Evolutionary conservation across 768 basidiomycete genomes (phyloP), one percentile per base, ranked within the genome.

Genomic region (Coprinopsis cinerea): DNA sequence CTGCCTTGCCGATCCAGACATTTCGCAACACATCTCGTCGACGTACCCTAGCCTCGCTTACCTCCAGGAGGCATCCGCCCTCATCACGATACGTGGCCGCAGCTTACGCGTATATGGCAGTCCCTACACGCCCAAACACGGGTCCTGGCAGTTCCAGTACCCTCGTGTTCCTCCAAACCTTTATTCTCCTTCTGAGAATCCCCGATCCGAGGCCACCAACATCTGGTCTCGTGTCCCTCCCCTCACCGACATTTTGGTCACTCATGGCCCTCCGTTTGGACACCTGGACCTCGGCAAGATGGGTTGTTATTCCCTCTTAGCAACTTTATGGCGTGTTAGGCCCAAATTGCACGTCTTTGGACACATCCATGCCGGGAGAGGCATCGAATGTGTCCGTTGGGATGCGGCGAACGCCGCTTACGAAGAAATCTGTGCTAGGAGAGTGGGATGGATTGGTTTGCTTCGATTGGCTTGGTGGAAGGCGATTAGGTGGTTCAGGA

Each of bases 331-430:
- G 69, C 56, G 57, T 9, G 55, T 71, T 14, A 58, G 61, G 24
- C 75, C 72, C 1, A 46, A 55, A 44, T 22, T 71, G n/a, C 66
- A 70, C 36, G 63, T 74, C 3, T 74, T 67, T 55, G 72, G 75
- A 1, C 74, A 74, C 44, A 68, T 74, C 4, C 74, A 76, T 34
- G 61, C 56, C 11, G 67, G 48, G 1, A 49, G 67, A 30, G 74
- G 72, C 6, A 45, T 66, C 11, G 64, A 70, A 48, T 22, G 28
- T 7, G 51, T 69, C 9, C 41, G 34, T 15, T 74, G 72, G 72
- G 58, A 58, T 32, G 43, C 49, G 6, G 61, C 59, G 2, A 64
- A 70, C 55, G 49, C 24, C 25, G 58, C 54, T 20, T 70, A 59
- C 28, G 67, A 70, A 45, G 52, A 61, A 6, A 40, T 69, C 1